A percentile compares a stretch with the other conserved stretches of the same genome.
Evolutionary conservation across 148 eudicot species (phyloP).

Genomic region (Dianthus caryophyllus): DNA sequence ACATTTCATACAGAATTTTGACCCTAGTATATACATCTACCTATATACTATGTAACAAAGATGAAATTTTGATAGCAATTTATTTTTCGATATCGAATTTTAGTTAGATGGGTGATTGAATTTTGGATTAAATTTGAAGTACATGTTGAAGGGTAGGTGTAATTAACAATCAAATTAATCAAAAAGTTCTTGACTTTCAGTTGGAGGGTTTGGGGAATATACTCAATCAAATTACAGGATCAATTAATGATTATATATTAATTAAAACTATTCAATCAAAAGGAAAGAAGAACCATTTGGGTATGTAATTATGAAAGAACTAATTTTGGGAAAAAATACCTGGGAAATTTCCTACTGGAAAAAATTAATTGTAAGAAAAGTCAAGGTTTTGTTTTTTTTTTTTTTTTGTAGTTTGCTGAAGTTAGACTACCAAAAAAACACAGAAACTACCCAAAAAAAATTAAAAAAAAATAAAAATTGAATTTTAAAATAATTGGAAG

Average conservation of each 20-base stretch:
- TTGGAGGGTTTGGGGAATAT: constrained; percentile 14
- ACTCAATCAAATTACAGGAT: not conserved
- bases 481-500: not conserved
- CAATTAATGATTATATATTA: not conserved
- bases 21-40: too few species aligned
- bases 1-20: constrained; percentile 37
- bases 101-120: constrained; percentile 6
- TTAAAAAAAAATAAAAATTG: not conserved
- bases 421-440: constrained; percentile 4
- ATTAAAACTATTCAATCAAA: constrained; percentile 13
- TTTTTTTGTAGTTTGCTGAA: constrained; percentile 11
- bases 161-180: not conserved
- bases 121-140: constrained; percentile 3
- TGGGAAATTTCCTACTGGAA: constrained; percentile 19
- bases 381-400: not conserved
- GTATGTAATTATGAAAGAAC: not conserved
- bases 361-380: constrained; percentile 5
- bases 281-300: not conserved
- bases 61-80: too few species aligned
- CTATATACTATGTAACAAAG: too few species aligned
- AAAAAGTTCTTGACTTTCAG: constrained; percentile 17
- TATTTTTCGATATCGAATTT: too few species aligned
- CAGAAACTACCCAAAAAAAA: not conserved
- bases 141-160: constrained; percentile 14
- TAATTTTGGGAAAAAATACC: constrained; percentile 9